Percentiles rank a stretch among this genome's conserved stretches.
These are phyloP conservation scores for Metarhizium sp. DNA, from an alignment of 2,329 filamentous ascomycete species.

Conservation along the genomic window DNA sequence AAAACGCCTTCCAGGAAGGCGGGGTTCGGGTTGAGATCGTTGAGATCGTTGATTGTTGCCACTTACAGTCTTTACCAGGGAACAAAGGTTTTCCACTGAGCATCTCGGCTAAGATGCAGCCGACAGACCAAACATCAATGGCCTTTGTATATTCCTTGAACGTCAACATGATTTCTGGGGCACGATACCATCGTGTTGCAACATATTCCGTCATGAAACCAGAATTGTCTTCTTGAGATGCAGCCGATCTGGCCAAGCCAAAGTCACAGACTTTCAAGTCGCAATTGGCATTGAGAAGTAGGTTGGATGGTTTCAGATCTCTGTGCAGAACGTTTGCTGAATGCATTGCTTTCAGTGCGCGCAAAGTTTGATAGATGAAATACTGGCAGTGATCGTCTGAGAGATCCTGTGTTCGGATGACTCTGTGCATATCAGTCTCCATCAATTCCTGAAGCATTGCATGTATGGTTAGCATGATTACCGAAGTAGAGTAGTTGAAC, in stretches of 20 bases:
- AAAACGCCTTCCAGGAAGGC: background rate
- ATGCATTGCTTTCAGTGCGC: conserved; percentile 97
- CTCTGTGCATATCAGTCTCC: conserved; percentile 99
- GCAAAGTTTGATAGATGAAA: conserved; percentile 98
- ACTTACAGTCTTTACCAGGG: conserved; percentile 94
- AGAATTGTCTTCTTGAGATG: conserved; percentile 98
- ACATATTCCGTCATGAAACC: conserved; percentile 99
- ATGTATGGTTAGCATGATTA: background rate
- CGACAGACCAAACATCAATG: conserved; percentile 98
- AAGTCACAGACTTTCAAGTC: conserved; percentile 99
- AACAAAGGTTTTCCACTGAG: conserved; percentile 96
- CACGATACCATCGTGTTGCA: conserved; percentile 96
- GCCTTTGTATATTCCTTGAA: conserved; percentile 99
- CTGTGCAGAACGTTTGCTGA: conserved; percentile 96
- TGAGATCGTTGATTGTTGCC: background rate
- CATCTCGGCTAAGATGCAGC: conserved; percentile 98
- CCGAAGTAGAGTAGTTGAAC: background rate
- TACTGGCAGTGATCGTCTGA: conserved; percentile 99
- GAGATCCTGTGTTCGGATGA: conserved; percentile 95
- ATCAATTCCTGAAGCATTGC: conserved; percentile 66
- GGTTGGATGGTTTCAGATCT: conserved; percentile 94
- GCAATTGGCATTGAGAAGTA: conserved; percentile 96
- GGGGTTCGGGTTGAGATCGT: background rate
- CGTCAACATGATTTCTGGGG: conserved; percentile 98
- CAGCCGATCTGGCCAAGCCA: conserved; percentile 87